phyloP scores from a whole-genome alignment of 1,139 yeast genomes.

The Taphrina flavorubra region DNA sequence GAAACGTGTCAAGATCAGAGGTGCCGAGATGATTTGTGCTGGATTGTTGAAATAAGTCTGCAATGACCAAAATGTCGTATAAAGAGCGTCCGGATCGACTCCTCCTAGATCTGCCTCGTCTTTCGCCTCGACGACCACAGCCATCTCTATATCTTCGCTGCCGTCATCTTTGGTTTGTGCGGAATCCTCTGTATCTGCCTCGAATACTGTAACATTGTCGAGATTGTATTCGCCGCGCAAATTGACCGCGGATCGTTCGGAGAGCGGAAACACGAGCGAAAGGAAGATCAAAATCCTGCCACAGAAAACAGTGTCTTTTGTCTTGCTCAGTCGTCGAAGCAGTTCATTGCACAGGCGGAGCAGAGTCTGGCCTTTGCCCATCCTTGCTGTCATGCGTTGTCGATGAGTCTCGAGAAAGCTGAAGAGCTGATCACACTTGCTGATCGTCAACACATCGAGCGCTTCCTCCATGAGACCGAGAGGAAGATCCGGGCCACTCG shows the following conservation, averaged over 20 bases:
- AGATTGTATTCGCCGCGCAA: conserved; percentile 53
- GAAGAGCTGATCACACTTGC: conserved; percentile 53
- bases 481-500: conserved; percentile 44
- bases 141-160: conserved; percentile 14
- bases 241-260: conserved; percentile 54
- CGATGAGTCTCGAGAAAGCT: conserved; percentile 50
- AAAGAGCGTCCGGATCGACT: conserved; percentile 32
- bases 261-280: conserved; percentile 53
- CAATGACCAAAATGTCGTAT: conserved; percentile 46
- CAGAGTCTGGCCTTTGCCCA: conserved; percentile 53
- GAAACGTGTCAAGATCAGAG: conserved; percentile 18
- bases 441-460: conserved; percentile 52
- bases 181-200: conserved; percentile 44
- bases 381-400: conserved; percentile 49
- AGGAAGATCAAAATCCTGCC: conserved; percentile 53
- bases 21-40: conserved; percentile 25
- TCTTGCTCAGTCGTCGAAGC: conserved; percentile 52
- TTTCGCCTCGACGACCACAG: conserved; percentile 43
- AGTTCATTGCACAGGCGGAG: conserved; percentile 54
- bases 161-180: conserved; percentile 14
- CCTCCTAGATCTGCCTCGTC: conserved; percentile 31
- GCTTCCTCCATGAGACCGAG: conserved; percentile 51
- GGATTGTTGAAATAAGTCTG: conserved; percentile 46
- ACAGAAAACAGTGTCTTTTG: conserved; percentile 52
- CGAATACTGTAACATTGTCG: conserved; percentile 52